Conservation (phyloP, 2,329 filamentous ascomycete genomes). For the Exophiala bonariae region DNA sequence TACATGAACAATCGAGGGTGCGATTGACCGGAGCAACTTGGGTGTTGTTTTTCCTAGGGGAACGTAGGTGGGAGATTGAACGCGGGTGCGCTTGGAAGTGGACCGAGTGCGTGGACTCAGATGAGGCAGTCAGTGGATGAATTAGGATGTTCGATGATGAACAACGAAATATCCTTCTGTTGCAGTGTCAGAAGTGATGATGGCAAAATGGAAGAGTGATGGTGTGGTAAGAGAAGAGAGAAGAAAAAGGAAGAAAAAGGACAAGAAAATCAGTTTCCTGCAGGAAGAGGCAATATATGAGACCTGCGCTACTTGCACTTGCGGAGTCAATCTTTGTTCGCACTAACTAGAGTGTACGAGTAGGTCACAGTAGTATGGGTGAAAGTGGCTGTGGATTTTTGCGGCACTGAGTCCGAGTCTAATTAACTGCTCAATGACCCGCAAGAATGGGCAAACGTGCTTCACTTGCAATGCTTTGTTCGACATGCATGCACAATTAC, state of each 20-base stretch:
- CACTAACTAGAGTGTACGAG: too few relatives aligned
- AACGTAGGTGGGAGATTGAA: slow-evolving; percentile 5
- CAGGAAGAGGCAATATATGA: not conserved
- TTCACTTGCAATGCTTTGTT: too few relatives aligned
- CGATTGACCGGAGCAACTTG: slow-evolving; percentile 15
- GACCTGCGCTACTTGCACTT: too few relatives aligned
- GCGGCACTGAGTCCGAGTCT: too few relatives aligned
- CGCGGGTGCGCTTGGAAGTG: not conserved
- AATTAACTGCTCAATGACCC: too few relatives aligned
- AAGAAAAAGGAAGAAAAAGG: slow-evolving; percentile 28
- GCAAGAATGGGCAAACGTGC: too few relatives aligned
- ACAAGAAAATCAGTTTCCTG: slow-evolving; percentile 16
- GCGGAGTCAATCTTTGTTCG: too few relatives aligned
- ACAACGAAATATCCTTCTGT: slow-evolving; percentile 16
- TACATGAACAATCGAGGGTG: slow-evolving; percentile 80
- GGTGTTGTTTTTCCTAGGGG: not conserved
- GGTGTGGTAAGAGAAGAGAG: slow-evolving; percentile 17
- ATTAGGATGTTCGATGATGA: slow-evolving; percentile 9
- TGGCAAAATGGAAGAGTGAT: slow-evolving; percentile 7
- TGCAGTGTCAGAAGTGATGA: slow-evolving; percentile 20
- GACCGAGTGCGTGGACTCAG: not conserved
- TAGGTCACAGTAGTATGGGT: too few relatives aligned
- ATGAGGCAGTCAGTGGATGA: not conserved
- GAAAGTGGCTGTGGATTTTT: too few relatives aligned
- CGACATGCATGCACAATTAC: too few relatives aligned